These are phyloP conservation scores for Barnettozyma botsteinii DNA, from an alignment of 805 yeast genomes.

Conservation along the genomic window DNA sequence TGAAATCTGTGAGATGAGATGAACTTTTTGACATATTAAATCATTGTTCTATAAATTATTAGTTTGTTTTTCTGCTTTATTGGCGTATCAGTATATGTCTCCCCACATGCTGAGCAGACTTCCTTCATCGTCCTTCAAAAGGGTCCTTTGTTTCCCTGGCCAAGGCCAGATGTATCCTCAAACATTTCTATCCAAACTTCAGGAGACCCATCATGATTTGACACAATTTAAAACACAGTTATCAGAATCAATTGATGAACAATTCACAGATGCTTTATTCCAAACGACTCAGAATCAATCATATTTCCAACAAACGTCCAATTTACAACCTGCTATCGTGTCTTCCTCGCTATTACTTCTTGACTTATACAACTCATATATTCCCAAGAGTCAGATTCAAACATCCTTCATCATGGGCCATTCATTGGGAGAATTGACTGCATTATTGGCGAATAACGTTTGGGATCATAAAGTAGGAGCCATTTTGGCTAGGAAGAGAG, in stretches of 20 bases:
- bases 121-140: constrained; percentile 1
- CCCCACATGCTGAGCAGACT: constrained; percentile 13
- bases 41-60: too few species aligned
- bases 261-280: background rate
- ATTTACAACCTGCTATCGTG: constrained; percentile 25
- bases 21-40: too few species aligned
- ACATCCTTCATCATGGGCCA: constrained; percentile 33
- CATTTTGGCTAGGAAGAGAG: constrained; percentile 30
- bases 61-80: too few species aligned
- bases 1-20: too few species aligned
- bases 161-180: constrained; percentile 16
- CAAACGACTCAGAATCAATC: background rate
- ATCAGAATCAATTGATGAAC: background rate
- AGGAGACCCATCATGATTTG: constrained; percentile 2
- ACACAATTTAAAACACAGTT: constrained; percentile 1
- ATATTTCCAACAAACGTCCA: constrained; percentile 24
- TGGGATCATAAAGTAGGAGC: constrained; percentile 17
- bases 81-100: too few species aligned
- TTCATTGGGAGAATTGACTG: constrained; percentile 40
- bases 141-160: constrained; percentile 21
- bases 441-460: constrained; percentile 29
- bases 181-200: background rate
- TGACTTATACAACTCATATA: constrained; percentile 17
- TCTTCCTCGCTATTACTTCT: constrained; percentile 21
- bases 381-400: constrained; percentile 13